Evolutionary conservation across 78 protist species (phyloP), one percentile per base, ranked within the genome.

Genomic region (Dictyostelium discoideum): DNA sequence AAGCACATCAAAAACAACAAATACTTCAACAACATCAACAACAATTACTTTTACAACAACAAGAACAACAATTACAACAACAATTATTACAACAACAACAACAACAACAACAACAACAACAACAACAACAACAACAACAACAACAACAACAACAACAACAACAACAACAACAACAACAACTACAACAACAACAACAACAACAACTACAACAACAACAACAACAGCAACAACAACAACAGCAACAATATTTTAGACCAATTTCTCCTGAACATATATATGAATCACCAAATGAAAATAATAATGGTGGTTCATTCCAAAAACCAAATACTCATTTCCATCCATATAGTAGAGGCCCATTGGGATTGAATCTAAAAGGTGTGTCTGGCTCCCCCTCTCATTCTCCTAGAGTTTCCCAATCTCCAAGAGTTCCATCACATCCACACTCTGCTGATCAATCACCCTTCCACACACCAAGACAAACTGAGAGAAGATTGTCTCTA

Each of bases 1-100:
- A 73, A 2, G 88, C 84, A 1, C 69, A 72, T 5, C 89, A 82
- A 73, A 82, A 67, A 39, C 87, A 90, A 72, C 95, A 90, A 82
- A 60, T 60, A 83, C 22, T 83, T 29, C 26, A 13, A 60, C 87
- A 84, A 84, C 78, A 84, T 39, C 87, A 50, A 32, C 44, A 24
- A 39, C 87, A 84, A 84, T 40, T 50, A 14, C 77, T 60, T 24
- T 18, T 39, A 22, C 77, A 84, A 37, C 67, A 84, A 37, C 13
- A 22, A 9, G 32, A 84, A 9, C 67, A 48, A 63, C 20, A 63
- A 16, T 32, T 6, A 32, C 77, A 60, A 63, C 87, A 84, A 60
- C 87, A 84, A 63, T 26, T 14, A 60, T 44, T 9, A 39, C 78
- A 63, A 63, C 54, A 37, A 16, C 77, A 60, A 22, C 32, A n/a